Percentiles rank a stretch among this genome's conserved stretches.
phyloP scores from a whole-genome alignment of 345 rosid genomes.

The Melaleuca quinquenervia region DNA sequence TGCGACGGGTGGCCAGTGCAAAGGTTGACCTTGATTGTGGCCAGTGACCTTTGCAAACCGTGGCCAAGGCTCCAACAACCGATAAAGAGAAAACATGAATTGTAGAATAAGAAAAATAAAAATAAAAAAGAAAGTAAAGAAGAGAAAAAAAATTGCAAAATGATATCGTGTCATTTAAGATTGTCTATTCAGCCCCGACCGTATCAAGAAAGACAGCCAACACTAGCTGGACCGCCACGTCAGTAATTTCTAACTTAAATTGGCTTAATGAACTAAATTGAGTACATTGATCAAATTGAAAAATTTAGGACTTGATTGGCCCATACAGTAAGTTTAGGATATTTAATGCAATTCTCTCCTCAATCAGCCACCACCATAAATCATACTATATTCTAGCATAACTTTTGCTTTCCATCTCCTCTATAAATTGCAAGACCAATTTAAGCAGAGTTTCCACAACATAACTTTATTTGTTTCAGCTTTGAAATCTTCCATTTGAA shows the following conservation, averaged over 20 bases:
- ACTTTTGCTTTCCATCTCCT: background rate
- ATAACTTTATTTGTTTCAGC: background rate
- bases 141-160: background rate
- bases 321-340: background rate
- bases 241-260: background rate
- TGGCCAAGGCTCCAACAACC: background rate
- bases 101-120: background rate
- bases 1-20: background rate
- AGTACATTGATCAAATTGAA: background rate
- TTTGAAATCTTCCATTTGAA: background rate
- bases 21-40: background rate
- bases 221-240: rapidly evolving
- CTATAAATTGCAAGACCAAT: background rate
- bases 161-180: background rate
- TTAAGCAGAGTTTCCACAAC: background rate
- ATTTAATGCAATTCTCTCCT: background rate
- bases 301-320: background rate
- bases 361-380: background rate
- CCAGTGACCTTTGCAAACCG: background rate
- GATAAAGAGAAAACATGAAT: background rate
- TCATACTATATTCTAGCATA: background rate
- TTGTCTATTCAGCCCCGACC: rapidly evolving
- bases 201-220: background rate
- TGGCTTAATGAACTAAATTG: background rate
- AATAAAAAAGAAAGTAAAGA: background rate